phyloP scores from a whole-genome alignment of 164 flowering plant genomes.

The Nymphaea thermarum region DNA sequence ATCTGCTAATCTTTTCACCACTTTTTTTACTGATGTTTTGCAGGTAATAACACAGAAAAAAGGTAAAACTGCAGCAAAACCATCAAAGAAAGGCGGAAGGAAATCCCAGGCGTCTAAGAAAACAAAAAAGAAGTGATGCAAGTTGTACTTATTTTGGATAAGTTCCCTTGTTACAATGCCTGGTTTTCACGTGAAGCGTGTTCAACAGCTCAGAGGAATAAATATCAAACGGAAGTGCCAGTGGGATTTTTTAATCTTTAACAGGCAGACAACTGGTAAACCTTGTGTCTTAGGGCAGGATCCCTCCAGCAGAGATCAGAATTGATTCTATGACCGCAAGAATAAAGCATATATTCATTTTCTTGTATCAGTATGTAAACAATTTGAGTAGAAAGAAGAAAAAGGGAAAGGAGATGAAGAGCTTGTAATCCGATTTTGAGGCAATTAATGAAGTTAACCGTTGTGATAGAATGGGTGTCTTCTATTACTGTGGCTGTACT shows the following conservation, averaged over 20 bases:
- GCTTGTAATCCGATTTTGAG: neutral
- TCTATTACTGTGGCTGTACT: no score
- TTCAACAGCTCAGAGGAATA: no score
- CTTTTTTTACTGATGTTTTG: constrained; percentile 2
- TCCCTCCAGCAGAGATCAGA: neutral
- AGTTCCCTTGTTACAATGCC: neutral
- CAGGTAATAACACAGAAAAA: constrained; percentile 46
- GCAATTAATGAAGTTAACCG: no score
- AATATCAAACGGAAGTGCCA: no score
- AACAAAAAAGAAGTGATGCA: neutral
- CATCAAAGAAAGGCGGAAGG: constrained; percentile 42
- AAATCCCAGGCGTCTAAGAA: constrained; percentile 40
- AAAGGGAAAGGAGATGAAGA: neutral
- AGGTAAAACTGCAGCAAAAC: constrained; percentile 42
- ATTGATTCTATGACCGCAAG: neutral
- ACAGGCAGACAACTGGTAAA: no score
- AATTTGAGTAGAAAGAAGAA: neutral
- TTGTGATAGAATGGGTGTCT: no score
- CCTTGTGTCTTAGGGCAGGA: neutral
- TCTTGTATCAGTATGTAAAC: neutral
- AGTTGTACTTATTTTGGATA: neutral
- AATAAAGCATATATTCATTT: neutral
- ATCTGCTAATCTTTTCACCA: no score
- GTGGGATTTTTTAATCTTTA: no score
- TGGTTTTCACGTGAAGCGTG: neutral